Base-by-base conservation (phyloP, 116 monocot species). In the Zostera marina region DNA sequence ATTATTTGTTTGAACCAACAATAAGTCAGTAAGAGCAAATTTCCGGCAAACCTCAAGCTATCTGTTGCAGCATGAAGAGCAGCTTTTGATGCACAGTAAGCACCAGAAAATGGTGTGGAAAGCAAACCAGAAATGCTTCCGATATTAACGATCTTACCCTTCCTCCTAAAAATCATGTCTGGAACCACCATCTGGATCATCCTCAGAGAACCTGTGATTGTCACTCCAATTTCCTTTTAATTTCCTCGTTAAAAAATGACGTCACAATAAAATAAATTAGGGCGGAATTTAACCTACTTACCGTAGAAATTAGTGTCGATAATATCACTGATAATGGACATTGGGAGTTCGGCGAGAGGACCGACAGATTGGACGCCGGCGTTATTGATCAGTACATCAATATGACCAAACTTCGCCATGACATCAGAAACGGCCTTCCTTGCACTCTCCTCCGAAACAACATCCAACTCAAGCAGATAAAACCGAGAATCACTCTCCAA, bases 381-480 rank as follows among this genome's bases (percentile, higher is more conserved):
- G 48, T 98, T 98, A 58, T 98, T 98, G 11, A 98, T 77, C 9
- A 98, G 69, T 62, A 98, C 85, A 52, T 98, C 98, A 48, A 98
- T 71, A 59, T 83, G 53, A 0, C 90, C 98, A 47, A 78, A 86
- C 68, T 44, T 73, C 17, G 60, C 72, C 47, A 96, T 38, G 9
- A 54, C 54, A 25, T 48, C 64, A 19, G 56, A 63, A 40, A 86
- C 68, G 7, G 70, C 71, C 22, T 22, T 68, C 49, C 58, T 22
- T 7, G 80, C 45, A 76, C 78, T 83, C 43, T 78, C 80, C 22
- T 89, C 85, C 13, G 82, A 79, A 11, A 62, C 44, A 22, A 96
- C 89, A 61, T 96, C 89, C 22, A 96, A 62, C 58, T 78, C 81
- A 38, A 54, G 74, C 0, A 88, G 79, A 40, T 72, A 70, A 66